Conservation (phyloP, 805 yeast species). For the Yarrowia sp. region DNA sequence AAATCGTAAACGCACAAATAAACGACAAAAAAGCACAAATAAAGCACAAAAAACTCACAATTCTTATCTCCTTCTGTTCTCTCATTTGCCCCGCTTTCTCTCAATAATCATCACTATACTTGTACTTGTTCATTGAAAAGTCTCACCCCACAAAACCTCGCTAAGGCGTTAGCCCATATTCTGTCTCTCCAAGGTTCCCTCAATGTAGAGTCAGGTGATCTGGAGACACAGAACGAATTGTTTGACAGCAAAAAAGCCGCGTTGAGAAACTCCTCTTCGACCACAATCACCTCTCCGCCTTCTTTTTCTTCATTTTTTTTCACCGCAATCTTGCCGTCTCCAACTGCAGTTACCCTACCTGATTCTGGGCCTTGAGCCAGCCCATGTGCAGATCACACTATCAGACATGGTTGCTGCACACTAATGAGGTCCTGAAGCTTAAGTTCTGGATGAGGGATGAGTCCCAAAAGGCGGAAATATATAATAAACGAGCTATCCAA, state of each 20-base stretch:
- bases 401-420: conserved; percentile 37
- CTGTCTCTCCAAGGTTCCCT: too few relatives aligned
- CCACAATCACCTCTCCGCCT: background rate
- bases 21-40: too few relatives aligned
- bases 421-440: conserved; percentile 2
- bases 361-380: conserved; percentile 1
- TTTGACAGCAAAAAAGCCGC: background rate
- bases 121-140: too few relatives aligned
- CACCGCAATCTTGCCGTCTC: background rate
- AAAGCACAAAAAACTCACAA: too few relatives aligned
- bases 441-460: background rate
- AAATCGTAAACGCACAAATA: too few relatives aligned
- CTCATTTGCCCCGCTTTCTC: too few relatives aligned
- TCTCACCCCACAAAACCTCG: background rate
- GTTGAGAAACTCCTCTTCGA: too few relatives aligned
- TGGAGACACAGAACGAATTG: background rate
- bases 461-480: background rate
- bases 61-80: too few relatives aligned
- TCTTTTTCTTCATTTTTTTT: too few relatives aligned
- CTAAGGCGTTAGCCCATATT: background rate
- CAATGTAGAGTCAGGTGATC: too few relatives aligned
- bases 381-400: conserved; percentile 24
- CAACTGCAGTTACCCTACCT: conserved; percentile 14
- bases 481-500: too few relatives aligned
- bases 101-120: too few relatives aligned